A percentile compares a stretch with the other conserved stretches of the same genome.
phyloP scores from a whole-genome alignment of 208 protist species.

The Histomonas meleagridis region DNA sequence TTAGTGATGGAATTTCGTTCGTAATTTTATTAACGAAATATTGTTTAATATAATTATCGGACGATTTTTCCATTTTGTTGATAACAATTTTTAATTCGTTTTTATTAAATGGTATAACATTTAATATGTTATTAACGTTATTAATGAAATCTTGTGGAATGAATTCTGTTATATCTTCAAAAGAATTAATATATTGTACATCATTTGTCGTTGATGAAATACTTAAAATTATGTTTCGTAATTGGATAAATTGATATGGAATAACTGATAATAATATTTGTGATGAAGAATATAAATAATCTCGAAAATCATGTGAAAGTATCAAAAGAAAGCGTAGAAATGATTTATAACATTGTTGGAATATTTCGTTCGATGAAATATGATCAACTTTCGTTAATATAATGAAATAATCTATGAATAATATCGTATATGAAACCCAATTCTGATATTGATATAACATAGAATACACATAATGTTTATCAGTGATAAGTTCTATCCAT shows the following conservation, averaged over 20 bases:
- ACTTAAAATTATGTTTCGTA: background rate
- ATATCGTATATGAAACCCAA: background rate
- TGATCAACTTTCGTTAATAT: background rate
- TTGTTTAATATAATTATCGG: no score
- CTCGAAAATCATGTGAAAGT: background rate
- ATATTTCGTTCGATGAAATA: background rate
- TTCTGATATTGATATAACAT: background rate
- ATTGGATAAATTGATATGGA: background rate
- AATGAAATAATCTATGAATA: background rate
- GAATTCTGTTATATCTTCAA: no score
- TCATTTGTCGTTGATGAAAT: no score
- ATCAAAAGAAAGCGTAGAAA: background rate
- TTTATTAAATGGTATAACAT: no score
- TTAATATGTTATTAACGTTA: no score
- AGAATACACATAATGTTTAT: background rate
- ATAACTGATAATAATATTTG: background rate
- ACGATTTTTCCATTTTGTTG: no score
- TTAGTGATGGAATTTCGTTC: background rate
- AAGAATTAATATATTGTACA: no score
- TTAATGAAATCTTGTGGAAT: no score
- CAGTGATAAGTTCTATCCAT: background rate
- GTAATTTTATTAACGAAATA: background rate
- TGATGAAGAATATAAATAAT: background rate
- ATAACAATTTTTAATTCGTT: no score
- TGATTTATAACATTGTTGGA: background rate